Base-by-base conservation (phyloP, 1,139 yeast genomes). In the Nematodospora anomalae region DNA sequence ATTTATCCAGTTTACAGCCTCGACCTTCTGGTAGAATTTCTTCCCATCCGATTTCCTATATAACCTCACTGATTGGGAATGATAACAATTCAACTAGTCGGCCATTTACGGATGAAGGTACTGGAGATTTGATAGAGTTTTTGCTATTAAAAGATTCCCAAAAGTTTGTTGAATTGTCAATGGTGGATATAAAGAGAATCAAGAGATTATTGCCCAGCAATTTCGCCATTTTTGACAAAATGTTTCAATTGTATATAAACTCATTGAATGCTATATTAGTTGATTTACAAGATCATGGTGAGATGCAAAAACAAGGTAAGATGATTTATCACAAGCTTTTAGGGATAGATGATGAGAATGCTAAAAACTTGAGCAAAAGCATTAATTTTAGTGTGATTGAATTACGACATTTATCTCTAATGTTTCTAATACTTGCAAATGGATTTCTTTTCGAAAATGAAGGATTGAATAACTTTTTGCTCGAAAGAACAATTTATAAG, bases 391-490 rank as follows among this genome's bases (percentile, higher is more conserved):
- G 18, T 28, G 23, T 40, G 6, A 37, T 46, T 27, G 51, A 49
- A 28, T 39, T 45, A 24, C 39, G 57, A 26, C 26, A 44, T 14
- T 32, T 56, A 12, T 38, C 52, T 2, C 34, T 61, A 10, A 38
- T 47, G 16, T 53, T 56, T 25, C 28, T 53, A 4, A 50, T 58
- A 9, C 35, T 60, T 15, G 51, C 58, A 2, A 53, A 46, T 37
- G 67, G 67, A 4, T 39, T 52, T 14, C 30, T 56, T 14, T 44
- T 57, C n/a, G 49, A 49, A 31, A 26, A 35, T 31, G 28, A 32
- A 6, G 35, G 38, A 14, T 37, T 40, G 23, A 25, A 28, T 26
- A 30, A 36, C 32, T 30, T 41, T 11, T 37, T 46, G 23, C 16
- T 45, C 10, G 50, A 44, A 18, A 32, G 39, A 30, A 38, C 40